Evolutionary conservation across 306 rosid genomes (phyloP).

Genomic region (Gastrolobium villosum): DNA sequence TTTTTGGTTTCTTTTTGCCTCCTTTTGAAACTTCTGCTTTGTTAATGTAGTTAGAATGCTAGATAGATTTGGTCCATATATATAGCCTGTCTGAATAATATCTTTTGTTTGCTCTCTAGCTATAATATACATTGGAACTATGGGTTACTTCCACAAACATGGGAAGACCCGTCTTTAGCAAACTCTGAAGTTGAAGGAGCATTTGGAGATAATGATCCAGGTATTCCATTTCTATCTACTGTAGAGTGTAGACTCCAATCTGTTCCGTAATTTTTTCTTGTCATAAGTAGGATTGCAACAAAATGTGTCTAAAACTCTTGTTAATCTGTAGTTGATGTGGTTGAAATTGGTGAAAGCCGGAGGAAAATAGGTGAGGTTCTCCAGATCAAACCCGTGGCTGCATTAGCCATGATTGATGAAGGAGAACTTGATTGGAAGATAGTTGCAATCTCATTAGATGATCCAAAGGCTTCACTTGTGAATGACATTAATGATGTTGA

Average conservation of each 20-base stretch:
- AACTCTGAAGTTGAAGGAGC: conserved; percentile 93
- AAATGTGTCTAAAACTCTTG: conserved; percentile 9
- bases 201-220: conserved; percentile 96
- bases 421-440: conserved; percentile 99
- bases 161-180: conserved; percentile 95
- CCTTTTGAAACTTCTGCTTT: conserved; percentile 18
- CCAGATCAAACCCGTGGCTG: conserved; percentile 92
- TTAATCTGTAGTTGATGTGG: conserved; percentile 80
- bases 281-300: background rate
- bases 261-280: conserved; percentile 22
- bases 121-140: conserved; percentile 95
- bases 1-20: conserved; percentile 37
- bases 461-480: conserved; percentile 89
- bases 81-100: conserved; percentile 32
- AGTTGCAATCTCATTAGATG: conserved; percentile 92
- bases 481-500: conserved; percentile 88
- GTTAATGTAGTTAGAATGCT: conserved; percentile 34
- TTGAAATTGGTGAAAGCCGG: conserved; percentile 81
- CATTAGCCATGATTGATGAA: conserved; percentile 98
- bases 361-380: conserved; percentile 86
- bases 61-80: conserved; percentile 1
- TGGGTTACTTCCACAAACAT: conserved; percentile 96
- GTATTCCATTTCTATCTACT: conserved; percentile 48
- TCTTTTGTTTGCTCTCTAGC: conserved; percentile 53
- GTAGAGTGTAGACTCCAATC: conserved; percentile 35